phyloP scores from a whole-genome alignment of 2,329 filamentous ascomycete genomes.

The Seiridium unicorne region DNA sequence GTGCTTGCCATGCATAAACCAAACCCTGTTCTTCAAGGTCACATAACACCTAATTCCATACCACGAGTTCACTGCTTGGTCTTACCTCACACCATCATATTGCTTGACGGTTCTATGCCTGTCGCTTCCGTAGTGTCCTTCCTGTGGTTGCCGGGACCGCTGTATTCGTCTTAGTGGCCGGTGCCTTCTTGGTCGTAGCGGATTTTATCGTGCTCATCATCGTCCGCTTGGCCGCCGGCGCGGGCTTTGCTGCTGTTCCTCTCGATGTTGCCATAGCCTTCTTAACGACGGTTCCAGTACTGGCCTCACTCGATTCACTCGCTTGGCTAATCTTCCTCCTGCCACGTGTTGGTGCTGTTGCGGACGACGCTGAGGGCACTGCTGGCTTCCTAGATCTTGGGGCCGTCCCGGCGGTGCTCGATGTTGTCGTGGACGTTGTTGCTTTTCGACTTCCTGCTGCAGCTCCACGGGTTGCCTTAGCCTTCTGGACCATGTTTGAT shows the following conservation, averaged over 20 bases:
- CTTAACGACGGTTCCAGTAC: constrained; percentile 63
- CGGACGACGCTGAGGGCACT: constrained; percentile 30
- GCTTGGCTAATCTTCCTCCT: constrained; percentile 54
- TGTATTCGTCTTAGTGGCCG: constrained; percentile 37
- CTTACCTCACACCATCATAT: too few species aligned
- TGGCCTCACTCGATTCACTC: constrained; percentile 64
- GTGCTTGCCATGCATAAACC: not conserved
- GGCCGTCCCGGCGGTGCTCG: constrained; percentile 25
- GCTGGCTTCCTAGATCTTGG: constrained; percentile 34
- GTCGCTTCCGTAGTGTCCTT: constrained; percentile 54
- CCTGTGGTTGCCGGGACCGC: constrained; percentile 39
- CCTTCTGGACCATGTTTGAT: constrained; percentile 59
- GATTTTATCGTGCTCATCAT: constrained; percentile 53
- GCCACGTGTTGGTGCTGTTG: constrained; percentile 44
- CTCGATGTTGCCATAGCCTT: constrained; percentile 43
- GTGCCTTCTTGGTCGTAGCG: constrained; percentile 47
- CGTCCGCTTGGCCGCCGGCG: constrained; percentile 46
- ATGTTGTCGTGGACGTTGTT: constrained; percentile 30
- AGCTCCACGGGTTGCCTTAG: constrained; percentile 49
- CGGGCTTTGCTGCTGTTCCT: constrained; percentile 28
- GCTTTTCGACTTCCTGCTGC: constrained; percentile 48
- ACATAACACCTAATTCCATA: not conserved
- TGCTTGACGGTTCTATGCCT: constrained; percentile 26
- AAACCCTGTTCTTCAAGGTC: not conserved
- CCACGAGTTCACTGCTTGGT: not conserved